Evolutionary conservation across 768 basidiomycete species (phyloP), one percentile per base, ranked within the genome.

Genomic region (Tremella mesenterica): DNA sequence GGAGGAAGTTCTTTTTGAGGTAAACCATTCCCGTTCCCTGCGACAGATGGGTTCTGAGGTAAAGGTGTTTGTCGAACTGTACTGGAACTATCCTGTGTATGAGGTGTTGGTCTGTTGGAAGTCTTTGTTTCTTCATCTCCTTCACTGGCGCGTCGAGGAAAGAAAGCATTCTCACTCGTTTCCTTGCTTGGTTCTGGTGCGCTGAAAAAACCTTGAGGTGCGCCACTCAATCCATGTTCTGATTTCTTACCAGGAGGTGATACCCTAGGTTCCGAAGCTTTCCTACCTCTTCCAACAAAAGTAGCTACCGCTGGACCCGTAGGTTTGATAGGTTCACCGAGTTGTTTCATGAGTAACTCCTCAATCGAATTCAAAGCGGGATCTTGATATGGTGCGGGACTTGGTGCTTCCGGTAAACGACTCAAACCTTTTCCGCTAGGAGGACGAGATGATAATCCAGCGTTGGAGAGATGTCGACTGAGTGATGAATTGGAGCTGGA

Each of bases 31-130:
- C 64, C 67, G 2, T 38, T 26, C 2, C 53, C 59, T 14, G 44
- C 52, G 1, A 64, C 58, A 4, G 67, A 65, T 13, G 51, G 51
- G 34, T 69, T 69, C 23, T 53, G 18, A 21, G 48, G 54, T 28
- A 23, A 29, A 16, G 33, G 23, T 10, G 21, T 14, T 21, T 18
- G 12, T 3, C 33, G 52, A 6, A 30, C 33, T 16, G 38, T 41
- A 23, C 21, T 2, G 21, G 56, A 47, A n/a, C 28, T 16, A 12
- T 44, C 30, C 9, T 30, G 34, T 23, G 43, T 44, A 45, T 28
- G 16, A n/a, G 44, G 44, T 45, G 14, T 25, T 25, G 23, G 5
- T 18, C 29, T n/a, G 6, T 10, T 30, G 29, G 27, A 4, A n/a
- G 16, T 18, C 26, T n/a, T 31, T 18, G 25, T 14, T 18, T 48